Conservation (phyloP, 2,329 filamentous ascomycete species). For the Bipolaris zeicola region DNA sequence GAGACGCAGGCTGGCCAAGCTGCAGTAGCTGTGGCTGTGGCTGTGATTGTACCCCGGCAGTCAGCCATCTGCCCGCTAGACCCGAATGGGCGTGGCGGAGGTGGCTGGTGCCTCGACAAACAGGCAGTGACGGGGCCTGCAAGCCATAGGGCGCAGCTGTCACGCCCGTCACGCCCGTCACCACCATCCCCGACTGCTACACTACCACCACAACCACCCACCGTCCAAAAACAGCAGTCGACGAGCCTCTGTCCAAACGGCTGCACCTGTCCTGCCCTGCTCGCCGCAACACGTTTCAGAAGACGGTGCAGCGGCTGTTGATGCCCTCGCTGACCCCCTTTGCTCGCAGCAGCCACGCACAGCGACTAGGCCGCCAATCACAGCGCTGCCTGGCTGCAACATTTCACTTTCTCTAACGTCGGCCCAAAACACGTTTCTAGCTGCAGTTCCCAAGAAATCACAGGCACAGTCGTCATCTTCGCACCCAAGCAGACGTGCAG, state of each 20-base stretch:
- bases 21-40: not conserved
- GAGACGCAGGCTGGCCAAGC: conserved; percentile 9
- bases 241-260: conserved; percentile 13
- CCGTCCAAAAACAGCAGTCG: conserved; percentile 18
- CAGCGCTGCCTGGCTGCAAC: conserved; percentile 18
- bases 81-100: conserved; percentile 23
- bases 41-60: conserved; percentile 33
- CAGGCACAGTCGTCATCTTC: conserved; percentile 39
- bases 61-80: conserved; percentile 15
- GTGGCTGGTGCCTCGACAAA: conserved; percentile 22
- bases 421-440: conserved; percentile 25
- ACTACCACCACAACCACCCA: not conserved
- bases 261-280: not conserved
- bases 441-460: conserved; percentile 17
- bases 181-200: conserved; percentile 4
- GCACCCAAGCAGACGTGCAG: conserved; percentile 9
- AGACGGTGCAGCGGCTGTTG: conserved; percentile 34
- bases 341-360: conserved; percentile 11
- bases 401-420: conserved; percentile 31
- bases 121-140: conserved; percentile 23
- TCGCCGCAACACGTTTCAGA: conserved; percentile 27
- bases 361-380: conserved; percentile 24
- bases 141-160: conserved; percentile 21
- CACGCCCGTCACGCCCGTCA: not conserved
- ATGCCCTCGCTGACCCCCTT: conserved; percentile 17